A percentile compares a stretch with the other conserved stretches of the same genome.
Conservation (phyloP, 176 grass and related monocot genomes). For the Oryza officinalis region DNA sequence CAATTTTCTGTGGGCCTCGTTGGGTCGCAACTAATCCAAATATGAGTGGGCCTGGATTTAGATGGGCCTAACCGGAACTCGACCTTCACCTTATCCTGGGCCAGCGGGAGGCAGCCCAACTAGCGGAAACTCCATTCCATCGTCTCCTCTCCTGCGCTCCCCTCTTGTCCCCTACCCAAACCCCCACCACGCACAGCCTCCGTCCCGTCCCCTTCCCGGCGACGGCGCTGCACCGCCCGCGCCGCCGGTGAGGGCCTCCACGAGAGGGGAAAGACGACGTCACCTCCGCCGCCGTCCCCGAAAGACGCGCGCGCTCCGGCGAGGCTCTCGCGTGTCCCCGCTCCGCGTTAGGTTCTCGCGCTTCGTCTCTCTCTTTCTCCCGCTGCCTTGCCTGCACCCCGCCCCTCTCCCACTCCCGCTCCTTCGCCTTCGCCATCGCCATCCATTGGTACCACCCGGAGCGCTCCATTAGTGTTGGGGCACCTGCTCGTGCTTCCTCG, state of each 20-base stretch:
- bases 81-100: not conserved
- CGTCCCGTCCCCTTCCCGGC: not conserved
- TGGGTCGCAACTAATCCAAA: too few species aligned
- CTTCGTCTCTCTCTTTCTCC: not conserved
- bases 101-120: not conserved
- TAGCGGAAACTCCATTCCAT: not conserved
- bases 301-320: slow-evolving; percentile 7
- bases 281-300: slow-evolving; percentile 24
- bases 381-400: slow-evolving; percentile 3
- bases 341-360: not conserved
- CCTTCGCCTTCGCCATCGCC: slow-evolving; percentile 19
- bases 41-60: too few species aligned
- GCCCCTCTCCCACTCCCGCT: not conserved
- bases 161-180: slow-evolving; percentile 18
- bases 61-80: too few species aligned
- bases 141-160: not conserved
- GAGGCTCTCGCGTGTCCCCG: not conserved
- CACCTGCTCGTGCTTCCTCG: slow-evolving; percentile 21
- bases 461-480: not conserved
- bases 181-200: not conserved
- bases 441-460: not conserved
- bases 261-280: not conserved
- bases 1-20: too few species aligned
- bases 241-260: not conserved
- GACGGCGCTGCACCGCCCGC: not conserved